These are phyloP conservation scores for Suzukiozyma palmioleophila DNA, from an alignment of 1,139 yeast genomes.

Conservation along the genomic window DNA sequence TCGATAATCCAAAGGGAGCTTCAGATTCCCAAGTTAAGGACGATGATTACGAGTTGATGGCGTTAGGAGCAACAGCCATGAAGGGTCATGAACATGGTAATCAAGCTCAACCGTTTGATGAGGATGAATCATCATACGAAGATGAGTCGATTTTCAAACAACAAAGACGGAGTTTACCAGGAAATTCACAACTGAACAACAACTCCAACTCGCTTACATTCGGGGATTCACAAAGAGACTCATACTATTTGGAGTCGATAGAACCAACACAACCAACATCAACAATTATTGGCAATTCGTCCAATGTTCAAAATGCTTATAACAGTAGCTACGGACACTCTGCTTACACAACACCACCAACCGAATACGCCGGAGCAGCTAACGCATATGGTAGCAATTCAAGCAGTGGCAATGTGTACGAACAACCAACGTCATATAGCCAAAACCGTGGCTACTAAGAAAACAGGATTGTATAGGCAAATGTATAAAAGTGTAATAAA, in stretches of 20 bases:
- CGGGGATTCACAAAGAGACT: slow-evolving; percentile 26
- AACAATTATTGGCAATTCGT: slow-evolving; percentile 42
- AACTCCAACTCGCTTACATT: slow-evolving; percentile 2
- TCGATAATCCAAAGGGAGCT: slow-evolving; percentile 47
- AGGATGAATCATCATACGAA: slow-evolving; percentile 16
- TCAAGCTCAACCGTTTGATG: slow-evolving; percentile 26
- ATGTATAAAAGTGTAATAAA: too few relatives aligned
- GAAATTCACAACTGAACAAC: neutral
- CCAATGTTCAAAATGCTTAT: slow-evolving; percentile 18
- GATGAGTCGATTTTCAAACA: slow-evolving; percentile 7
- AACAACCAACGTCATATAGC: slow-evolving; percentile 1
- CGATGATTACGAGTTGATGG: slow-evolving; percentile 73
- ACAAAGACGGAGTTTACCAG: slow-evolving; percentile 4
- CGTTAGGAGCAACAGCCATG: slow-evolving; percentile 85
- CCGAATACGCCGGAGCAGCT: neutral
- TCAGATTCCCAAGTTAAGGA: slow-evolving; percentile 25
- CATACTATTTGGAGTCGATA: slow-evolving; percentile 25
- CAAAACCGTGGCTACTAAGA: slow-evolving; percentile 2
- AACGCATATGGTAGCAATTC: neutral
- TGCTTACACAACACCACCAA: slow-evolving; percentile 3
- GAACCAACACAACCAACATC: slow-evolving; percentile 45
- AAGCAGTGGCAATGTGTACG: slow-evolving; percentile 1
- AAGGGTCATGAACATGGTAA: slow-evolving; percentile 60
- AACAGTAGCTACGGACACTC: slow-evolving; percentile 3
- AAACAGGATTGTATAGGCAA: neutral